Evolutionary conservation across 1,284 basidiomycete genomes (phyloP).

Genomic region (Lentinula novae-zelandiae): DNA sequence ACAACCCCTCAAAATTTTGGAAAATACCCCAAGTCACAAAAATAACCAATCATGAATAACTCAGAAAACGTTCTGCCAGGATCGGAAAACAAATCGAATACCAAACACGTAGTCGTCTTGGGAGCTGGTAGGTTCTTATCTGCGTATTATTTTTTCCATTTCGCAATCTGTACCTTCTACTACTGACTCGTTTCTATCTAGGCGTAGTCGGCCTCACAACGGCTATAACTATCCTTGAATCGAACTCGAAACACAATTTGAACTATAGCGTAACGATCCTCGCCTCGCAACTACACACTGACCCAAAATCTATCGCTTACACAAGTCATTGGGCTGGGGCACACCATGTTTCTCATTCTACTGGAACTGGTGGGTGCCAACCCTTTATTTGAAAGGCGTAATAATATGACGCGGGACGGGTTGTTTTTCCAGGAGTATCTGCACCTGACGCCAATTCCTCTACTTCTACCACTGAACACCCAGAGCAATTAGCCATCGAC

Average conservation of each 20-base stretch:
- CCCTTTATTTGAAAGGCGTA: neutral
- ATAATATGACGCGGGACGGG: too few relatives aligned
- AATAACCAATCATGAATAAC: too few relatives aligned
- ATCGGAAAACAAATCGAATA: neutral
- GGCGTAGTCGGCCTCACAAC: constrained; percentile 65
- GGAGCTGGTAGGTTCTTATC: constrained; percentile 7
- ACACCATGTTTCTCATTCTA: constrained; percentile 61
- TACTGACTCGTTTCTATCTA: constrained; percentile 13
- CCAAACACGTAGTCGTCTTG: constrained; percentile 5
- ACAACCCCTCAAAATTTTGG: too few relatives aligned
- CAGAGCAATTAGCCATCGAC: constrained; percentile 24
- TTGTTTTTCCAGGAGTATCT: neutral
- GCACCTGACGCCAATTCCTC: neutral
- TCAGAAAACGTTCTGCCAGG: too few relatives aligned
- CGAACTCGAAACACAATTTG: constrained; percentile 37
- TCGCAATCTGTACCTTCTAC: neutral
- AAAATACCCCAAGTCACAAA: too few relatives aligned
- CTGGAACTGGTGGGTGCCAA: constrained; percentile 6
- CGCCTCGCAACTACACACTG: constrained; percentile 63
- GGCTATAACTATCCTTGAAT: constrained; percentile 59
- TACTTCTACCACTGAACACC: neutral
- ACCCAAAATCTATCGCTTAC: constrained; percentile 63
- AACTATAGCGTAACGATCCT: constrained; percentile 51
- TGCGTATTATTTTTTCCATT: too few relatives aligned
- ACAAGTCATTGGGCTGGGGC: constrained; percentile 78